A percentile compares a stretch with the other conserved stretches of the same genome.
These are phyloP conservation scores for Gliomastix tumulicola DNA, from an alignment of 2,329 filamentous ascomycete genomes.

Conservation along the genomic window DNA sequence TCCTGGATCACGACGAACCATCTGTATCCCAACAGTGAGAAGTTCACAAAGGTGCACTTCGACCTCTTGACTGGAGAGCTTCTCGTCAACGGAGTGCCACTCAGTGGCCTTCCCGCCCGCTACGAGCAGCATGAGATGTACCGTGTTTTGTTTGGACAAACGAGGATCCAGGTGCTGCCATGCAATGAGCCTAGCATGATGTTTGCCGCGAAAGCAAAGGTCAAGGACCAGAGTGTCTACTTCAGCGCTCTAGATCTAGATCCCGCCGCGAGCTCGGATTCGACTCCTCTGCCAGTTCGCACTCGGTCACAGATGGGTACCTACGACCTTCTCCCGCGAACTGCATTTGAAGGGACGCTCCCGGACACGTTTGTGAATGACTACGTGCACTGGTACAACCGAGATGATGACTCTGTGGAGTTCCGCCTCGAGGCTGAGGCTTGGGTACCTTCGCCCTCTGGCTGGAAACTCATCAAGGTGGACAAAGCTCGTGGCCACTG, in stretches of 20 bases:
- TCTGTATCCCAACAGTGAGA: too few relatives aligned
- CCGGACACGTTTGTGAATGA: slow-evolving; percentile 30
- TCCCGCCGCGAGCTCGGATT: too few relatives aligned
- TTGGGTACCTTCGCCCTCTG: slow-evolving; percentile 13
- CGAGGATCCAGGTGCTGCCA: slow-evolving; percentile 34
- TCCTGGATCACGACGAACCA: too few relatives aligned
- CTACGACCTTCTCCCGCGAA: slow-evolving; percentile 23
- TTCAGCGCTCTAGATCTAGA: too few relatives aligned
- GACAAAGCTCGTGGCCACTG: too few relatives aligned
- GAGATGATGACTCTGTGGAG: slow-evolving; percentile 15
- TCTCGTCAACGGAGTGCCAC: slow-evolving; percentile 41
- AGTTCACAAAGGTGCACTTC: slow-evolving; percentile 36
- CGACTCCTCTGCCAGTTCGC: too few relatives aligned
- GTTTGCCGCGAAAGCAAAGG: slow-evolving; percentile 25
- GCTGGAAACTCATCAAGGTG: slow-evolving; percentile 13
- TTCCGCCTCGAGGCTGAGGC: slow-evolving; percentile 17
- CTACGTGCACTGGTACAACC: slow-evolving; percentile 39
- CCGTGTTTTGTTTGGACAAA: slow-evolving; percentile 31
- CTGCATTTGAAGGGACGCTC: slow-evolving; percentile 17
- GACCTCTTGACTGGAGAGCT: slow-evolving; percentile 45
- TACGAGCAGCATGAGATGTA: slow-evolving; percentile 36
- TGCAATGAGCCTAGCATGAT: slow-evolving; percentile 25
- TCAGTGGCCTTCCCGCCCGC: slow-evolving; percentile 34
- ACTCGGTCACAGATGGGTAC: too few relatives aligned
- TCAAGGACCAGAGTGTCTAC: slow-evolving; percentile 21